Percentiles rank a stretch among this genome's conserved stretches.
phyloP scores from a whole-genome alignment of 2,329 filamentous ascomycete genomes.

The Nothophoma quercina region DNA sequence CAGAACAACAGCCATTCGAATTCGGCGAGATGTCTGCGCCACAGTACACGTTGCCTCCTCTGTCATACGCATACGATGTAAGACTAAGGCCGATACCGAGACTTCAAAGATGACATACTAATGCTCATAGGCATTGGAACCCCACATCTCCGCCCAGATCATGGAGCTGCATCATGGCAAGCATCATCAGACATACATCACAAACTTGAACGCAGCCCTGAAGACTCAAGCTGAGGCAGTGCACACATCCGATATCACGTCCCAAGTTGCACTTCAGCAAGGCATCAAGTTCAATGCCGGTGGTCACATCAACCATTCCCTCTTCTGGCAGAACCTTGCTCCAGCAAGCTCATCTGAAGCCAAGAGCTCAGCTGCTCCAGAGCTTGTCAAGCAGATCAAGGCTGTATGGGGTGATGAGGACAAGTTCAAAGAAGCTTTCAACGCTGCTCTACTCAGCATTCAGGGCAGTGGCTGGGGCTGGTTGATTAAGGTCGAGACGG shows the following conservation, averaged over 20 bases:
- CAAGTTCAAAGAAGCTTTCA: slow-evolving; percentile 71
- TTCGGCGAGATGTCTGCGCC: slow-evolving; percentile 47
- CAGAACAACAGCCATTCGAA: slow-evolving; percentile 46
- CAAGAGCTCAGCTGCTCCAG: slow-evolving; percentile 62
- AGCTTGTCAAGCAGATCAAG: slow-evolving; percentile 67
- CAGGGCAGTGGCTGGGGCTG: slow-evolving; percentile 91
- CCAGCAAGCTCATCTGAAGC: slow-evolving; percentile 67
- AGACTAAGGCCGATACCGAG: too few relatives aligned
- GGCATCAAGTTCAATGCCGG: slow-evolving; percentile 88
- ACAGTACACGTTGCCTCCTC: slow-evolving; percentile 67
- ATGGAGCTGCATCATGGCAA: slow-evolving; percentile 84
- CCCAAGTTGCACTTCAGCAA: slow-evolving; percentile 72
- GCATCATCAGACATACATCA: slow-evolving; percentile 82
- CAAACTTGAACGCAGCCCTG: slow-evolving; percentile 74
- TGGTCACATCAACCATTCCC: slow-evolving; percentile 89
- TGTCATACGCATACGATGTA: slow-evolving; percentile 76
- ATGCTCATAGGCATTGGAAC: slow-evolving; percentile 70
- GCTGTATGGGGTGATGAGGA: slow-evolving; percentile 73
- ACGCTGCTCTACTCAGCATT: slow-evolving; percentile 70
- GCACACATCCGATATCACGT: slow-evolving; percentile 64
- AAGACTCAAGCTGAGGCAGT: slow-evolving; percentile 66
- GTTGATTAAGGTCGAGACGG: slow-evolving; percentile 73
- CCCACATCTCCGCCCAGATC: slow-evolving; percentile 77
- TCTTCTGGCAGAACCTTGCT: slow-evolving; percentile 88
- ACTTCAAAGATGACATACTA: too few relatives aligned